These are phyloP conservation scores for Colletotrichum plurivorum DNA, from an alignment of 2,329 filamentous ascomycete genomes.

Conservation along the genomic window DNA sequence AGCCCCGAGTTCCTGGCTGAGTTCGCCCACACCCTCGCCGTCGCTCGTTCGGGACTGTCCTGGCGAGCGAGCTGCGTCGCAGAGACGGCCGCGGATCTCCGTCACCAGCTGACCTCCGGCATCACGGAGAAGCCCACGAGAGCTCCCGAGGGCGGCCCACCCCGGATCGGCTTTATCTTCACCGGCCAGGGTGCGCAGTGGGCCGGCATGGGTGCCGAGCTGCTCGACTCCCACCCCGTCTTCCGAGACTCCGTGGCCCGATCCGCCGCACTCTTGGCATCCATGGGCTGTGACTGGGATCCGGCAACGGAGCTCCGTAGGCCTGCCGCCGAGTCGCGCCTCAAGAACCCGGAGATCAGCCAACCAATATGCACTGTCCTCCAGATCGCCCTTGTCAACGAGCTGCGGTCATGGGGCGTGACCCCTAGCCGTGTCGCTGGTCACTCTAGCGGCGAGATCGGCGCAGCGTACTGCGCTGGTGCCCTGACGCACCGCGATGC, in stretches of 20 bases:
- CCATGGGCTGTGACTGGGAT: background rate
- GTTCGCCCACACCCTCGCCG: constrained; percentile 6
- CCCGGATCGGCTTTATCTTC: constrained; percentile 39
- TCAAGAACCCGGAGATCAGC: constrained; percentile 40
- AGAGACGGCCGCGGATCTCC: background rate
- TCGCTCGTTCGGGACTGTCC: constrained; percentile 5
- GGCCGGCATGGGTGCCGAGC: constrained; percentile 39
- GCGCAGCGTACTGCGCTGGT: constrained; percentile 50
- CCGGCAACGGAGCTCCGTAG: constrained; percentile 13
- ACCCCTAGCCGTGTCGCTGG: constrained; percentile 48
- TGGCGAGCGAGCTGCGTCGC: constrained; percentile 16
- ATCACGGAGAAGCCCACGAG: background rate
- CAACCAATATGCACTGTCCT: constrained; percentile 53
- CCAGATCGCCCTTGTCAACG: constrained; percentile 56
- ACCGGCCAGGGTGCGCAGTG: constrained; percentile 43
- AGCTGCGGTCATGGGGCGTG: constrained; percentile 47
- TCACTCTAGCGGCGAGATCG: constrained; percentile 57
- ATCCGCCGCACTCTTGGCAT: constrained; percentile 34
- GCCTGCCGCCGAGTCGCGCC: background rate
- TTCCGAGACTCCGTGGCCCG: constrained; percentile 38
- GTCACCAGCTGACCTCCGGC: background rate
- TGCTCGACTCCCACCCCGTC: constrained; percentile 5
- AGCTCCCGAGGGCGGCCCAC: background rate
- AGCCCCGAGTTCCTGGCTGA: constrained; percentile 13
- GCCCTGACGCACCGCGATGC: constrained; percentile 17